Evolutionary conservation across 1,139 yeast species (phyloP).

Genomic region (Pneumocystis sp.): DNA sequence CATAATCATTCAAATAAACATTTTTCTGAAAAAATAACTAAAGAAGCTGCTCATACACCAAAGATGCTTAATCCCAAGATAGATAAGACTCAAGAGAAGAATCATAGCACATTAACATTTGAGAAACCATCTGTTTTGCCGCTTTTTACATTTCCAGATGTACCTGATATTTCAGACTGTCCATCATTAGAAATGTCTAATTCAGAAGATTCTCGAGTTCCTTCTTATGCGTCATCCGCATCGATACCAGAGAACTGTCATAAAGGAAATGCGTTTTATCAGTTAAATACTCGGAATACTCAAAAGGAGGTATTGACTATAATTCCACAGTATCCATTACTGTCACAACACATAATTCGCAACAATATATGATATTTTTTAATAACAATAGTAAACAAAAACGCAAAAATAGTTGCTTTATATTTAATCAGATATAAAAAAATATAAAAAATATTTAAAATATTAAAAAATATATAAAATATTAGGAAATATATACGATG

Average conservation of each 20-base stretch:
- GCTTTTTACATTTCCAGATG: neutral
- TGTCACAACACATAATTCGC: neutral
- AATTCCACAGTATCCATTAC: neutral
- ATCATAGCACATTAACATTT: neutral
- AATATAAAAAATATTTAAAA: neutral
- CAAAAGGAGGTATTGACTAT: neutral
- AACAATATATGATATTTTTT: neutral
- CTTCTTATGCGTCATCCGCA: neutral
- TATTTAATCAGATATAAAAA: no score
- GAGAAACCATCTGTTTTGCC: neutral
- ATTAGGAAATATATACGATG: slow-evolving; percentile 7
- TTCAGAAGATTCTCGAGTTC: neutral
- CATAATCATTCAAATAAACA: neutral
- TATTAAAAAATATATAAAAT: slow-evolving; percentile 1
- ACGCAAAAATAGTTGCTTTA: neutral
- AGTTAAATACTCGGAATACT: neutral
- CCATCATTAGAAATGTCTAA: neutral
- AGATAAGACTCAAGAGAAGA: neutral
- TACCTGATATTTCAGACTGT: neutral
- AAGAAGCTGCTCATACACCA: neutral
- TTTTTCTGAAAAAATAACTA: neutral
- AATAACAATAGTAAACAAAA: neutral
- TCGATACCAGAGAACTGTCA: neutral
- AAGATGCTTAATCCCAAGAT: neutral
- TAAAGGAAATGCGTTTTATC: neutral